Evolutionary conservation across 2,329 filamentous ascomycete species (phyloP).

Genomic region (Penicillium sp.): DNA sequence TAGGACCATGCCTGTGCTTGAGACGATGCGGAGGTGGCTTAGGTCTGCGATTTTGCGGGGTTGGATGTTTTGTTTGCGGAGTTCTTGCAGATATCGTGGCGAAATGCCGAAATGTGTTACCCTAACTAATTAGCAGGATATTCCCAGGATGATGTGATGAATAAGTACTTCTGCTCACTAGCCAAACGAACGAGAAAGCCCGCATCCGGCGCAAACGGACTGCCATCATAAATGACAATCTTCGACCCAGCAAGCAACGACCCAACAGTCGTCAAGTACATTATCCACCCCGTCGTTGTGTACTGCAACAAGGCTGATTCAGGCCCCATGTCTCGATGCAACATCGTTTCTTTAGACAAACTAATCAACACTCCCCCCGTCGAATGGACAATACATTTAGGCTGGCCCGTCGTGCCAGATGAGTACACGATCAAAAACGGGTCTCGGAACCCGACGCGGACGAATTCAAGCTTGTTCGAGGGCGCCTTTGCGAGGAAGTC

Average conservation of each 20-base stretch:
- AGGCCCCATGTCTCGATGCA: conserved; percentile 48
- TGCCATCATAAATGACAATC: conserved; percentile 75
- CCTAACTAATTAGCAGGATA: conserved; percentile 20
- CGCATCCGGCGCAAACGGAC: conserved; percentile 69
- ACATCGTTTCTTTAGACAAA: conserved; percentile 55
- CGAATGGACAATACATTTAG: conserved; percentile 82
- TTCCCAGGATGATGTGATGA: neutral
- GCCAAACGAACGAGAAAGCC: conserved; percentile 61
- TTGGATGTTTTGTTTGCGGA: conserved; percentile 60
- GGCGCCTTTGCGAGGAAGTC: conserved; percentile 33
- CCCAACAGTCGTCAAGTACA: conserved; percentile 66
- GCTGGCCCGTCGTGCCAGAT: conserved; percentile 75
- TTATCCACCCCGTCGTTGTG: conserved; percentile 80
- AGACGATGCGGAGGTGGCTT: conserved; percentile 57
- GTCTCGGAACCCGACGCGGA: conserved; percentile 64
- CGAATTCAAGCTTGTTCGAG: conserved; percentile 48
- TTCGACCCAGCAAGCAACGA: conserved; percentile 58
- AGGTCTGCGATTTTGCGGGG: conserved; percentile 63
- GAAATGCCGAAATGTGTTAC: conserved; percentile 73
- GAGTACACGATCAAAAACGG: conserved; percentile 75
- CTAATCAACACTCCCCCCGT: conserved; percentile 36
- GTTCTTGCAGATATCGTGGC: conserved; percentile 71
- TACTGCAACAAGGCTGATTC: conserved; percentile 52
- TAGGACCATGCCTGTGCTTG: conserved; percentile 77
- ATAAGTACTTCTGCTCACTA: conserved; percentile 49